These are phyloP conservation scores for Cetradonia linearis DNA, from an alignment of 495 filamentous ascomycete species.

Conservation along the genomic window DNA sequence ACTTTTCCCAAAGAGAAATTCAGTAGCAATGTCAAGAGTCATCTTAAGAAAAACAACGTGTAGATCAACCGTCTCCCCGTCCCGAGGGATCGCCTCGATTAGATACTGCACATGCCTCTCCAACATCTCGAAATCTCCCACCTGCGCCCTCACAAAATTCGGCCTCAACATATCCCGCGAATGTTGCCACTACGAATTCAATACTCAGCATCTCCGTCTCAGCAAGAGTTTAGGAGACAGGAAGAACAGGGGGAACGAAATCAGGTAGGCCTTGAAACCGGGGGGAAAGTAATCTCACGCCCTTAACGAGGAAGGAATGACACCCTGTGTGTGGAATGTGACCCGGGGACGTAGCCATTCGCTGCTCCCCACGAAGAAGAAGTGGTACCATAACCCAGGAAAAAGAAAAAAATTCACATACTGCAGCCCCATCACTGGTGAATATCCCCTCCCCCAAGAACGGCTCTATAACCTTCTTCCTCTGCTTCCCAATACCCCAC, in stretches of 20 bases:
- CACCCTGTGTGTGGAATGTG: too few species aligned
- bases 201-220: background rate
- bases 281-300: too few species aligned
- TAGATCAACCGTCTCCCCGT: slow-evolving; percentile 48
- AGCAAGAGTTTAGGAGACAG: too few species aligned
- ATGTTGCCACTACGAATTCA: slow-evolving; percentile 43
- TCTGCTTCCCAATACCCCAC: slow-evolving; percentile 45
- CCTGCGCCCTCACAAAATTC: slow-evolving; percentile 50
- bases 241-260: too few species aligned
- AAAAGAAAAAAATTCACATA: background rate
- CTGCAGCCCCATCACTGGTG: slow-evolving; percentile 48
- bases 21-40: slow-evolving; percentile 60
- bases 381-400: background rate
- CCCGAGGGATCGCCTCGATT: slow-evolving; percentile 36
- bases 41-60: slow-evolving; percentile 55
- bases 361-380: too few species aligned
- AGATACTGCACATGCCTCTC: slow-evolving; percentile 50
- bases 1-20: slow-evolving; percentile 61
- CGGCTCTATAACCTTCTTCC: slow-evolving; percentile 40
- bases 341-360: too few species aligned
- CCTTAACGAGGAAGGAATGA: too few species aligned
- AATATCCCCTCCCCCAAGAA: slow-evolving; percentile 64
- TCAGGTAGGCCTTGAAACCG: too few species aligned
- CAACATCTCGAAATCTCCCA: slow-evolving; percentile 48
- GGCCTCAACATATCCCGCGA: slow-evolving; percentile 54